Evolutionary conservation across 352 stramenopile species (phyloP).

Genomic region (Globisporangium polare): DNA sequence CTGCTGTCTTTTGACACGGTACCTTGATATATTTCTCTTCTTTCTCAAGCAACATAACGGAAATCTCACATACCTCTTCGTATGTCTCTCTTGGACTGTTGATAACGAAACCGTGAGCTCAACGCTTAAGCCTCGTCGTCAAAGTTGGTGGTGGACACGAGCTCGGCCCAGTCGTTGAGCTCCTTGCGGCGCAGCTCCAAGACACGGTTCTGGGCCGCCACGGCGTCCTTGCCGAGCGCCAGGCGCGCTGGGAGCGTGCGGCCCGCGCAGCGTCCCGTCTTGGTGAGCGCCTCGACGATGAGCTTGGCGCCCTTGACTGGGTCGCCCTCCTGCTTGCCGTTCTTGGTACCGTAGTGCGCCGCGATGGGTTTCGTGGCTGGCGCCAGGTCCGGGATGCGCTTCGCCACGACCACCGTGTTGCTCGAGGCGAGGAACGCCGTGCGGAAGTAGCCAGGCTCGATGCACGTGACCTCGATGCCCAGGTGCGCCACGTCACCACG

Average conservation of each 20-base stretch:
- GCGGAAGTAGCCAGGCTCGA: constrained; percentile 38
- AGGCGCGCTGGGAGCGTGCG: not conserved
- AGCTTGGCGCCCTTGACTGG: constrained; percentile 5
- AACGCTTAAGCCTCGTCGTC: not conserved
- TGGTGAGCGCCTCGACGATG: constrained; percentile 19
- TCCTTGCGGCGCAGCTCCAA: constrained; percentile 20
- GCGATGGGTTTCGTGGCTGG: constrained; percentile 14
- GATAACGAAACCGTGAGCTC: too few relatives aligned
- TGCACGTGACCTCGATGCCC: not conserved
- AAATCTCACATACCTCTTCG: not conserved
- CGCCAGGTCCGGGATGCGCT: constrained; percentile 21
- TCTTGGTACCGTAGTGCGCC: constrained; percentile 5
- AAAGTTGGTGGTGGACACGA: constrained; percentile 25
- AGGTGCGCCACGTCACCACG: constrained; percentile 28
- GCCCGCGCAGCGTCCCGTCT: constrained; percentile 13
- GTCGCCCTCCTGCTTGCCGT: constrained; percentile 11
- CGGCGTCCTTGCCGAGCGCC: not conserved
- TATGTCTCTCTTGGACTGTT: not conserved
- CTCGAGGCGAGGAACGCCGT: constrained; percentile 24
- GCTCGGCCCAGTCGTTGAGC: constrained; percentile 22
- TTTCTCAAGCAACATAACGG: too few relatives aligned
- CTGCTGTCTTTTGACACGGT: not conserved
- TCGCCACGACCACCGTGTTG: constrained; percentile 20
- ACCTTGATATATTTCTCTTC: not conserved
- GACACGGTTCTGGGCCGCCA: not conserved